Base-by-base conservation (phyloP, 2,329 filamentous ascomycete species). In the Scedosporium boydii region DNA sequence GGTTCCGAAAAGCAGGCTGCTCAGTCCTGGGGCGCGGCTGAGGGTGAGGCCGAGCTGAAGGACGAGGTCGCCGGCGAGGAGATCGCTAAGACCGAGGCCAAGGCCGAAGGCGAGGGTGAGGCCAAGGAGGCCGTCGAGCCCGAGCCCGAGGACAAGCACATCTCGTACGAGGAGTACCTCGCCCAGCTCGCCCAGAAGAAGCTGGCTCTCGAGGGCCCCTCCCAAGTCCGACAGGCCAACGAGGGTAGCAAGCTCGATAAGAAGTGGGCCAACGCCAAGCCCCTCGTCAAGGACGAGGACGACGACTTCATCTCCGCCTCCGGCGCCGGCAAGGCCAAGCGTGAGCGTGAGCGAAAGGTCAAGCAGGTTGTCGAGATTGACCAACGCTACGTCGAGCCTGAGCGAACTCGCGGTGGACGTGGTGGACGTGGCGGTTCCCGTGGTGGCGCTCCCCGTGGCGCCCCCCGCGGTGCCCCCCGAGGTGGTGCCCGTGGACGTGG, bases 301-400 rank as follows among this genome's bases (percentile, higher is more conserved):
- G 83, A 84, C 62, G 87, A 91, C 70, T 86, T 89, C 70, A 97
- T 90, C 85, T 88, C 96, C 73, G 78, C 88, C 71, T 87, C 83
- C 69, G 76, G 82, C 68, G 82, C 80, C 66, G 88, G 88, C 79
- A 97, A 97, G 88, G 77, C 86, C 75, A 82, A 85, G 81, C 90
- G 90, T 74, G 87, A 93, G 81, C 91, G 91, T 74, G 89, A 93
- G 82, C 89, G 89, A 80, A 95, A 95, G 86, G 85, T 89, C 80
- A 97, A 97, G 88, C 86, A 90, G 77, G 78, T 89, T 74, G 76
- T 98, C 71, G 91, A 96, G 73, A 90, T 97, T 68, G 93, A 96
- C 77, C 86, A 92, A 80, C 85, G 89, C 73, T 91, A 84, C 75
- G 82, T 90, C 70, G 90, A 93, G 80, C 82, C 84, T 64, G 82